Evolutionary conservation across 352 stramenopile species (phyloP).

Genomic region (Pythium oligandrum): DNA sequence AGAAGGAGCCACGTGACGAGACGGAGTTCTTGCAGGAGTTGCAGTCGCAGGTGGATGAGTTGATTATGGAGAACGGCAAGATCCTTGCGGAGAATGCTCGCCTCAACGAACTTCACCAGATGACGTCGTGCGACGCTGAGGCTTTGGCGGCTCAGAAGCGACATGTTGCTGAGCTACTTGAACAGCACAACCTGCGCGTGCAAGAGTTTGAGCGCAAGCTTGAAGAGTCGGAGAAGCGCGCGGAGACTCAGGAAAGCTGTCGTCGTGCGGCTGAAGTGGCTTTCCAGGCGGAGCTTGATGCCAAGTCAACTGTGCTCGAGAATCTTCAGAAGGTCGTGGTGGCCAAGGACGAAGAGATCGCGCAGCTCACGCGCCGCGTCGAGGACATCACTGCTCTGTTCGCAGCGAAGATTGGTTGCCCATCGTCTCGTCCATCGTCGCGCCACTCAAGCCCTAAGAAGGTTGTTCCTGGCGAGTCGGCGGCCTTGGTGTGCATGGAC

Average conservation of each 20-base stretch:
- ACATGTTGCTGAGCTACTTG: slow-evolving; percentile 6
- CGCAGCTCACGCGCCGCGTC: slow-evolving; percentile 31
- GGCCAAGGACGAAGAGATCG: slow-evolving; percentile 46
- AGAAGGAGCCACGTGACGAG: slow-evolving; percentile 9
- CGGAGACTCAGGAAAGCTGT: slow-evolving; percentile 36
- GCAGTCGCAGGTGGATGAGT: slow-evolving; percentile 38
- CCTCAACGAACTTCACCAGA: slow-evolving; percentile 28
- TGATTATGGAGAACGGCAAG: slow-evolving; percentile 56
- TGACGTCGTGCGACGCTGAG: slow-evolving; percentile 28
- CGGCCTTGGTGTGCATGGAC: not conserved
- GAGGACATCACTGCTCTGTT: slow-evolving; percentile 25
- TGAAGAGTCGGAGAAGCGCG: slow-evolving; percentile 26
- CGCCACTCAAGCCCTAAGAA: slow-evolving; percentile 1
- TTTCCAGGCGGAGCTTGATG: slow-evolving; percentile 39
- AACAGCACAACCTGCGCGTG: slow-evolving; percentile 22
- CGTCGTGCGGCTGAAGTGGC: slow-evolving; percentile 44
- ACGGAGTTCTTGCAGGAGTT: slow-evolving; percentile 6
- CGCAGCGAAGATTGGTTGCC: slow-evolving; percentile 17
- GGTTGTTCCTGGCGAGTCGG: not conserved
- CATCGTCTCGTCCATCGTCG: not conserved
- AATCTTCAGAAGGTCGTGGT: slow-evolving; percentile 30
- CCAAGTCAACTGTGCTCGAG: slow-evolving; percentile 21
- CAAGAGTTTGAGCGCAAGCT: slow-evolving; percentile 34
- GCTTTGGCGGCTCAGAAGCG: slow-evolving; percentile 20
- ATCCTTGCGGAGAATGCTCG: slow-evolving; percentile 53